These are phyloP conservation scores for Neostapfia colusana DNA, from an alignment of 176 grass and related monocot species.

Conservation along the genomic window DNA sequence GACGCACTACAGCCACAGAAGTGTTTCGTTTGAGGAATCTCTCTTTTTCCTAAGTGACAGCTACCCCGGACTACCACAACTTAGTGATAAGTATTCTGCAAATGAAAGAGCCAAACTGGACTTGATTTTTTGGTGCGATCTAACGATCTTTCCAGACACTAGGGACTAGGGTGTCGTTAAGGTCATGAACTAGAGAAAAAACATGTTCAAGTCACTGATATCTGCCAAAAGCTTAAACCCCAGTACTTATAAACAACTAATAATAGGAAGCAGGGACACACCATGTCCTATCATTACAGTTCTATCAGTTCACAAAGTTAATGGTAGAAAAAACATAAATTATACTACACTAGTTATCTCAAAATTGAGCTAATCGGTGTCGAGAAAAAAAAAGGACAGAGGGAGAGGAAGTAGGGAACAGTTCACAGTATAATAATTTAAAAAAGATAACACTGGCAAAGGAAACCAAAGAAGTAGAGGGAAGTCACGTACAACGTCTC, in stretches of 20 bases:
- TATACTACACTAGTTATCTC: background rate
- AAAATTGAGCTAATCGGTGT: too few species aligned
- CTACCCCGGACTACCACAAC: constrained; percentile 26
- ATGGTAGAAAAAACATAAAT: constrained; percentile 18
- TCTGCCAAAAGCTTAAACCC: constrained; percentile 4
- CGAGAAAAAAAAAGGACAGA: too few species aligned
- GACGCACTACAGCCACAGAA: constrained; percentile 26
- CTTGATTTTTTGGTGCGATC: constrained; percentile 25
- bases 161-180: constrained; percentile 19
- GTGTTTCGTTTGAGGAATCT: constrained; percentile 44
- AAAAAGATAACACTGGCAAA: constrained; percentile 32
- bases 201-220: constrained; percentile 18
- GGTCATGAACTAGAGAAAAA: constrained; percentile 35
- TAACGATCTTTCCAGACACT: constrained; percentile 19
- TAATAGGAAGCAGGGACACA: constrained; percentile 28
- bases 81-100: constrained; percentile 12
- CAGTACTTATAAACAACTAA: background rate
- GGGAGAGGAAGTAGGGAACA: background rate
- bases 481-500: constrained; percentile 71
- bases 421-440: constrained; percentile 20
- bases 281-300: constrained; percentile 19
- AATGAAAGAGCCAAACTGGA: constrained; percentile 34
- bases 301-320: constrained; percentile 21
- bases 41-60: constrained; percentile 60
- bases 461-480: constrained; percentile 31